Conservation (phyloP, 495 filamentous ascomycete species). For the Aspergillus taichungensis region DNA sequence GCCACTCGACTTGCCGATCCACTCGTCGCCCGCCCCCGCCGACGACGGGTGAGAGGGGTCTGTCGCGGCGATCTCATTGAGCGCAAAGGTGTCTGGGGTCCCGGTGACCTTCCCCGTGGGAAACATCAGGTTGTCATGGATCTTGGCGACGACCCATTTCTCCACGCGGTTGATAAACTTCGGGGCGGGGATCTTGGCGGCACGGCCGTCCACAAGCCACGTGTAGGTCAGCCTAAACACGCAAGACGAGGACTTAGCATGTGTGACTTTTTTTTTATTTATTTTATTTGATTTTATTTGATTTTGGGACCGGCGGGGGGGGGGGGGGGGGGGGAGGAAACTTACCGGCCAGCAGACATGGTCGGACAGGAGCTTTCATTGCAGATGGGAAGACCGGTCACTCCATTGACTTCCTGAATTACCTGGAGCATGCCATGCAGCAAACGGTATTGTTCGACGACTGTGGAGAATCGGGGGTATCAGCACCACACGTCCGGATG, state of each 20-base stretch:
- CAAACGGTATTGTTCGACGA: conserved; percentile 84
- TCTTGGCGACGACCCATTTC: conserved; percentile 88
- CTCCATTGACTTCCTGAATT: conserved; percentile 67
- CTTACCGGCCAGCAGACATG: conserved; percentile 87
- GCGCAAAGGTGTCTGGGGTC: conserved; percentile 47
- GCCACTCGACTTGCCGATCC: conserved; percentile 79
- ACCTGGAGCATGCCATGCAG: conserved; percentile 77
- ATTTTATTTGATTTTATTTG: not conserved
- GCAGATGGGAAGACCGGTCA: conserved; percentile 64
- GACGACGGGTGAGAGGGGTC: conserved; percentile 35
- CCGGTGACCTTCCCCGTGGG: conserved; percentile 62
- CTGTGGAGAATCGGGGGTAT: conserved; percentile 32
- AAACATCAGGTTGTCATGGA: conserved; percentile 77
- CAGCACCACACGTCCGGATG: conserved; percentile 4
- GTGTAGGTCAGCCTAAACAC: conserved; percentile 78
- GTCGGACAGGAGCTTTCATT: conserved; percentile 74
- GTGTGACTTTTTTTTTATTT: not conserved
- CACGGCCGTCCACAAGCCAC: conserved; percentile 55
- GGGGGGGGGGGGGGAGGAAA: conserved; percentile 15
- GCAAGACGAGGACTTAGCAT: not conserved
- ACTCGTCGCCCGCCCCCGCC: conserved; percentile 48
- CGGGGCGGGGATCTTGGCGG: conserved; percentile 60
- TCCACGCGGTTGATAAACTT: conserved; percentile 90
- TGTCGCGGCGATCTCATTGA: conserved; percentile 51
- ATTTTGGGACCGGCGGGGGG: too few species aligned